Conservation (phyloP, 2,329 filamentous ascomycete genomes). For the Amylocarpus encephaloides region DNA sequence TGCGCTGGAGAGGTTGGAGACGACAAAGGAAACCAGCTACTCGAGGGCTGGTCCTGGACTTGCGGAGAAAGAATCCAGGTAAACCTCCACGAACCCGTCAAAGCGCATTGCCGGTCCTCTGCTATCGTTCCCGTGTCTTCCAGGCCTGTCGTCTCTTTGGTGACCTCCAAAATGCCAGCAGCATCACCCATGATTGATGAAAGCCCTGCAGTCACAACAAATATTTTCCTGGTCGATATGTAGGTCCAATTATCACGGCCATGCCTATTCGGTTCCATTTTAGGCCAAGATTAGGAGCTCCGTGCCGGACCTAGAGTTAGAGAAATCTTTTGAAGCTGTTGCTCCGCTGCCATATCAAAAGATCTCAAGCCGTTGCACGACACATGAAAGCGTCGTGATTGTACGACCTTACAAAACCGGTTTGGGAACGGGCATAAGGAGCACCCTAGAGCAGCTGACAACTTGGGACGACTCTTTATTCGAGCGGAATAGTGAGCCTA, state of each 20-base stretch:
- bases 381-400: slow-evolving; percentile 11
- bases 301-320: background rate
- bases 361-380: slow-evolving; percentile 9
- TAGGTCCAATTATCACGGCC: background rate
- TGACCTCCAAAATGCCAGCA: background rate
- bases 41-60: background rate
- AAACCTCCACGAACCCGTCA: background rate
- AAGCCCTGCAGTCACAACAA: background rate
- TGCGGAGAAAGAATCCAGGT: background rate
- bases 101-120: background rate
- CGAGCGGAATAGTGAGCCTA: slow-evolving; percentile 3
- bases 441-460: slow-evolving; percentile 16
- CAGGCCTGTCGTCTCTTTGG: background rate
- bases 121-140: background rate
- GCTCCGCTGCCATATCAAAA: slow-evolving; percentile 5
- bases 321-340: background rate
- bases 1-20: background rate
- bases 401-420: slow-evolving; percentile 14
- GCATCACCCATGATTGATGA: slow-evolving; percentile 1
- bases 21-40: background rate
- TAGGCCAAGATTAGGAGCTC: background rate
- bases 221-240: background rate
- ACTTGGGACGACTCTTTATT: slow-evolving; percentile 5
- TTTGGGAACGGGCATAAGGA: slow-evolving; percentile 12
- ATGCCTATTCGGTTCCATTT: background rate